phyloP scores from a whole-genome alignment of 2,329 filamentous ascomycete genomes.

The Colletotrichum lentis region DNA sequence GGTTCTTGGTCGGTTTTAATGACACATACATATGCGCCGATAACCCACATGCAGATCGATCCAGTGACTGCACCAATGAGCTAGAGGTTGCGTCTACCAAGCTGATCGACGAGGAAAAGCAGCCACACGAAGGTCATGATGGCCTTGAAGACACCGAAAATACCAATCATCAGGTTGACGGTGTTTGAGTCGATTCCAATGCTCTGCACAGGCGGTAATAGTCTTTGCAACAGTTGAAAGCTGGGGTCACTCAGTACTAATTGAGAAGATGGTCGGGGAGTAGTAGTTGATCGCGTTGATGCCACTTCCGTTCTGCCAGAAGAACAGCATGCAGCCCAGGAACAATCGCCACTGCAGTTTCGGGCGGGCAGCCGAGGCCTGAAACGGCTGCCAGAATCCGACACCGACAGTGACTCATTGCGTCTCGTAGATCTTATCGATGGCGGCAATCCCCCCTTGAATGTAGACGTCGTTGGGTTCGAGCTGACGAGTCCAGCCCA shows the following conservation, averaged over 20 bases:
- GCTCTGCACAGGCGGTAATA: slow-evolving; percentile 2
- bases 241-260: slow-evolving; percentile 42
- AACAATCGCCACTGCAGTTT: slow-evolving; percentile 67
- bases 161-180: slow-evolving; percentile 64
- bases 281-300: slow-evolving; percentile 74
- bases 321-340: slow-evolving; percentile 70
- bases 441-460: slow-evolving; percentile 67
- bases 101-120: slow-evolving; percentile 67
- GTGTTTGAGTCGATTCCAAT: slow-evolving; percentile 31
- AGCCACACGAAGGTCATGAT: slow-evolving; percentile 70
- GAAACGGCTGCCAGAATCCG: slow-evolving; percentile 68
- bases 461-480: slow-evolving; percentile 63
- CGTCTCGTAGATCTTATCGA: slow-evolving; percentile 59
- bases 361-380: slow-evolving; percentile 55
- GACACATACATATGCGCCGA: slow-evolving; percentile 64
- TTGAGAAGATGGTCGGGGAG: slow-evolving; percentile 66
- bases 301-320: slow-evolving; percentile 72
- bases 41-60: slow-evolving; percentile 67
- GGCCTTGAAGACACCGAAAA: slow-evolving; percentile 74
- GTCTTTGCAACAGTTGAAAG: no score
- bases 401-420: slow-evolving; percentile 62
- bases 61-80: slow-evolving; percentile 67
- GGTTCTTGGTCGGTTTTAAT: slow-evolving; percentile 46
- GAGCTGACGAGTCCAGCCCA: slow-evolving; percentile 65
- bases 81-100: slow-evolving; percentile 59